Evolutionary conservation across 257 asterid genomes (phyloP).

Genomic region (Scutellaria galericulata): DNA sequence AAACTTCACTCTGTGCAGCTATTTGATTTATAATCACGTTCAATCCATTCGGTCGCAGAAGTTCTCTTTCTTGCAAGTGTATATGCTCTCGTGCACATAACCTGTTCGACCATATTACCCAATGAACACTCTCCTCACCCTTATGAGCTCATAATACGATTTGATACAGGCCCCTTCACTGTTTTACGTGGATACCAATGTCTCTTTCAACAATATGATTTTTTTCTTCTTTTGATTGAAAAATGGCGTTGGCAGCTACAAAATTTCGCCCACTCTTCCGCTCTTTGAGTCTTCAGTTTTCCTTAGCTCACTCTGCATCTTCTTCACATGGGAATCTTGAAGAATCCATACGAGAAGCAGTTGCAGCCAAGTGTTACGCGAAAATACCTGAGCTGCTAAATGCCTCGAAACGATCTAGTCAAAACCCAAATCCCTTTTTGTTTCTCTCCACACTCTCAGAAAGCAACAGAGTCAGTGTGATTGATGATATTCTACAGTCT

Average conservation of each 20-base stretch:
- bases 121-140: neutral
- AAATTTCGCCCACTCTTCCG: conserved; percentile 19
- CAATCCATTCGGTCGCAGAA: neutral
- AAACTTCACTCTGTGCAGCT: neutral
- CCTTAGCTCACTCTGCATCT: conserved; percentile 40
- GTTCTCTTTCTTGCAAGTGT: neutral
- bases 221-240: neutral
- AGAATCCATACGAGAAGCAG: conserved; percentile 59
- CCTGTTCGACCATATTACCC: conserved; percentile 41
- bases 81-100: neutral
- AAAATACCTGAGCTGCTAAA: conserved; percentile 63
- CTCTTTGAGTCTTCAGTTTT: conserved; percentile 27
- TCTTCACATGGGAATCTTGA: conserved; percentile 43
- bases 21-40: neutral
- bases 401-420: conserved; percentile 33
- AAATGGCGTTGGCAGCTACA: conserved; percentile 20
- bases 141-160: neutral
- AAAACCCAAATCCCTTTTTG: conserved; percentile 65
- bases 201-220: no score
- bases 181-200: no score
- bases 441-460: conserved; percentile 57
- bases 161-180: no score
- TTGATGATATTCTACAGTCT: conserved; percentile 66
- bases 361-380: conserved; percentile 56
- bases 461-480: conserved; percentile 40